Evolutionary conservation across 129 eudicot species (phyloP).

Genomic region (Pulicaria dysenterica): DNA sequence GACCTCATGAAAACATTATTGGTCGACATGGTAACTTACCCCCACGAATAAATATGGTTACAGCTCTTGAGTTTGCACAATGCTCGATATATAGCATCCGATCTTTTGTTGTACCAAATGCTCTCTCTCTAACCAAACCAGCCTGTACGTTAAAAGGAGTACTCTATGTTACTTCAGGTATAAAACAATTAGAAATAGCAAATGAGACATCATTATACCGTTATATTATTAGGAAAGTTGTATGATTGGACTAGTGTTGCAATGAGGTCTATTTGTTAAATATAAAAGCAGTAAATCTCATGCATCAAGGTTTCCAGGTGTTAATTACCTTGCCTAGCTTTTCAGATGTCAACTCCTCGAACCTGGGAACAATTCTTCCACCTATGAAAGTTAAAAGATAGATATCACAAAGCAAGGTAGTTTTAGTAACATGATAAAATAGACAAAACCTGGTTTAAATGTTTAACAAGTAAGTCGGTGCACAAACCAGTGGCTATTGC

Average conservation of each 20-base stretch:
- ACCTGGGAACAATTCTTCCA: constrained; percentile 98
- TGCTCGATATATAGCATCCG: constrained; percentile 97
- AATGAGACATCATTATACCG: too few species aligned
- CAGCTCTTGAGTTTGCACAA: constrained; percentile 98
- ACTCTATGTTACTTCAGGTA: too few species aligned
- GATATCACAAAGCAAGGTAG: not conserved
- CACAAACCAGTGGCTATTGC: constrained; percentile 94
- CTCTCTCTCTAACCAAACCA: constrained; percentile 90
- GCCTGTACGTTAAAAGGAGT: constrained; percentile 49
- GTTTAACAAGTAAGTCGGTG: not conserved
- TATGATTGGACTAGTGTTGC: too few species aligned
- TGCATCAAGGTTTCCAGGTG: not conserved
- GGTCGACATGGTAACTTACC: constrained; percentile 37
- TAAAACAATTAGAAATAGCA: too few species aligned
- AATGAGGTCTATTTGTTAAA: not conserved
- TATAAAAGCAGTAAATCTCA: too few species aligned
- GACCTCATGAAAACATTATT: too few species aligned
- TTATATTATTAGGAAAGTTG: too few species aligned
- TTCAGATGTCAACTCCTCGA: constrained; percentile 94
- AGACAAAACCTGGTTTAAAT: not conserved
- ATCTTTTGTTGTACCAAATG: constrained; percentile 96
- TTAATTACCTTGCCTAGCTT: constrained; percentile 79
- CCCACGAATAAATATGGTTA: constrained; percentile 93
- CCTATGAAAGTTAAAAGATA: constrained; percentile 40
- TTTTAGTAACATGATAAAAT: not conserved